Evolutionary conservation across 768 basidiomycete species (phyloP).

Genomic region (Phlebiopsis flavidoalba): DNA sequence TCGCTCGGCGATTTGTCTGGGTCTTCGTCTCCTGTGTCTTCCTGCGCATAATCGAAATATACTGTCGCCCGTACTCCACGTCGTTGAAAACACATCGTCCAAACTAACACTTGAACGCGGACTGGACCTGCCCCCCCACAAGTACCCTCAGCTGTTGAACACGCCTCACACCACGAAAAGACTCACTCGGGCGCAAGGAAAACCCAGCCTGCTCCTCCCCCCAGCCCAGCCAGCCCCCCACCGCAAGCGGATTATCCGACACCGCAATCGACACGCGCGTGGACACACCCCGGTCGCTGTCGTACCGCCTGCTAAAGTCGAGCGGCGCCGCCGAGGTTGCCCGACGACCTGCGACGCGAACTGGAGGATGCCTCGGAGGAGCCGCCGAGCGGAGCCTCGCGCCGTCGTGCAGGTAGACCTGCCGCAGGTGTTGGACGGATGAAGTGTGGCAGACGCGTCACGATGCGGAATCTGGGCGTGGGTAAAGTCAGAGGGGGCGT

Average conservation of each 20-base stretch:
- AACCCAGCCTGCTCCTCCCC: not conserved
- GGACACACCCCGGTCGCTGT: not conserved
- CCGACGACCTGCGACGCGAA: slow-evolving; percentile 7
- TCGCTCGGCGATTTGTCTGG: not conserved
- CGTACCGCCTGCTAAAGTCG: not conserved
- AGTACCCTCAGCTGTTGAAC: not conserved
- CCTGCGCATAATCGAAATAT: not conserved
- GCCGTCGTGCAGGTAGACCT: not conserved
- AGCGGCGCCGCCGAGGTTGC: slow-evolving; percentile 12
- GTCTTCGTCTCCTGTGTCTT: not conserved
- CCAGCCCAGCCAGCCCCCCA: not conserved
- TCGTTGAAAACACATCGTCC: not conserved
- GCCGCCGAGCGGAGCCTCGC: not conserved
- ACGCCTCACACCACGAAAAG: not conserved
- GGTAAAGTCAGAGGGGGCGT: too few species aligned
- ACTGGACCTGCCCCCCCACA: not conserved
- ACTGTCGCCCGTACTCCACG: not conserved
- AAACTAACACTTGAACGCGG: not conserved
- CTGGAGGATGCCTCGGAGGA: not conserved
- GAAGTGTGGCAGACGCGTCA: slow-evolving; percentile 11
- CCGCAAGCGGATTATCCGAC: slow-evolving; percentile 1
- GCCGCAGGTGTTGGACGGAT: slow-evolving; percentile 12
- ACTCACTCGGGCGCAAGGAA: not conserved
- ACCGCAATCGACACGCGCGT: not conserved
- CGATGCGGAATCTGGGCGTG: not conserved